Base-by-base conservation (phyloP, 495 filamentous ascomycete genomes). In the Hypomontagnella submonticulosa region DNA sequence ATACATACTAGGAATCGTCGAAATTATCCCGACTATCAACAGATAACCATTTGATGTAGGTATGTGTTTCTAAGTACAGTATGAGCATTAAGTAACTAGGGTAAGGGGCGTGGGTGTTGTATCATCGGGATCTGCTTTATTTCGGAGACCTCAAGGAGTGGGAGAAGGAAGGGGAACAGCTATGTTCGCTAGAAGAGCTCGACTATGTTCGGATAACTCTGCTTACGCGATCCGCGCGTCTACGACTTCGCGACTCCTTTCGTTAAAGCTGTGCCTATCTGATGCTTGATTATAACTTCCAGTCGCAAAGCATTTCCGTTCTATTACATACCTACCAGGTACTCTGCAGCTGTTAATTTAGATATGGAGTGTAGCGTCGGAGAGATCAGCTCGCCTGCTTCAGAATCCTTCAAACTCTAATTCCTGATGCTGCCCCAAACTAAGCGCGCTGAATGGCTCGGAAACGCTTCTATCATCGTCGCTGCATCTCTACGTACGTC, bases 401-500 rank as follows among this genome's bases (percentile, higher is more conserved):
- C 38, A 9, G 37, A 57, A 30, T 59, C 34, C 37, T 43, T 23
- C 16, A 43, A 55, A 47, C 59, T 44, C 23, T 42, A 51, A 46
- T n/a, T 9, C 18, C 6, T 16, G 16, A 54, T 40, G 19, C 2
- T 23, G 41, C 32, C 32, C 19, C 13, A 10, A 47, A 10, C 18
- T 18, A 47, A 43, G 42, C 32, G 40, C 30, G 23, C 44, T 34
- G 36, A 16, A 36, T 30, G 36, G 37, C 37, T 9, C 32, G 38
- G 52, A 41, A 16, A 11, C 15, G 8, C 10, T 44, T 53, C 32
- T 57, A 44, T 48, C 27, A 15, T 48, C 16, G 42, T 13, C 20
- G 41, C 42, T 37, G 51, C 51, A 20, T 51, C 42, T 37, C 30
- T 53, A 55, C 44, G 41, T 56, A 50, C 27, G 38, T 57, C 40